Evolutionary conservation across 2,329 filamentous ascomycete species (phyloP), one percentile per base, ranked within the genome.

Genomic region (Thyridium curvatum): DNA sequence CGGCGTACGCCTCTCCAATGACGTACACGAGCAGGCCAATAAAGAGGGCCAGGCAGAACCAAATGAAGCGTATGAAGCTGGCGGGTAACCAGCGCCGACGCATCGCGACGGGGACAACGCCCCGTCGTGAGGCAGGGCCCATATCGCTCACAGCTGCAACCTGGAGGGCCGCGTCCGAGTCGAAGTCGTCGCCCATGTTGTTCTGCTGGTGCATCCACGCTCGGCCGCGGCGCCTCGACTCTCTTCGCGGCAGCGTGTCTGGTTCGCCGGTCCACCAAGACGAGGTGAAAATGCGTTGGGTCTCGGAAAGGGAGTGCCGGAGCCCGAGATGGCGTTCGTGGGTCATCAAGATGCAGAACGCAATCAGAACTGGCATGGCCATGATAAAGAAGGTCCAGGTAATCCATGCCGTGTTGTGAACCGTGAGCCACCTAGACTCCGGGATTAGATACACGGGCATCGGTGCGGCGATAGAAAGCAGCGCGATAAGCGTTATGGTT

Each of bases 351-450:
- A 84, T 80, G 41, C 71, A 59, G 52, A 82, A 79, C 14, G 80
- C 79, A 41, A 82, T 77, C 34, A 74, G 66, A n/a, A 84, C 76
- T 3, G 80, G 80, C 63, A 82, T 68, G 32, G 78, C 77, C 80
- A 84, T 84, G 50, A 79, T 78, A 51, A 80, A 66, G 56, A 84
- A 84, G 1, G 79, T 82, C 75, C 80, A 82, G 8, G 74, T 72
- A 44, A 83, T 79, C 80, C 80, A 84, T 2, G 73, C 69, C 2
- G 80, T 83, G 55, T 84, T 84, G 59, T 82, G 76, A 8, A 64
- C 55, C 9, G 72, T 77, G 33, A 82, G 59, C 35, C 71, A 77
- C 36, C 66, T 66, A 3, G 71, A 62, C 35, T 71, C 64, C 0
- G 72, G 71, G 16, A 69, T 61, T 39, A 74, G 65, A 49, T 82